A percentile compares a stretch with the other conserved stretches of the same genome.
Evolutionary conservation across 225 moss, liverwort and hornwort species (phyloP).

Genomic region (Neckera pumila): DNA sequence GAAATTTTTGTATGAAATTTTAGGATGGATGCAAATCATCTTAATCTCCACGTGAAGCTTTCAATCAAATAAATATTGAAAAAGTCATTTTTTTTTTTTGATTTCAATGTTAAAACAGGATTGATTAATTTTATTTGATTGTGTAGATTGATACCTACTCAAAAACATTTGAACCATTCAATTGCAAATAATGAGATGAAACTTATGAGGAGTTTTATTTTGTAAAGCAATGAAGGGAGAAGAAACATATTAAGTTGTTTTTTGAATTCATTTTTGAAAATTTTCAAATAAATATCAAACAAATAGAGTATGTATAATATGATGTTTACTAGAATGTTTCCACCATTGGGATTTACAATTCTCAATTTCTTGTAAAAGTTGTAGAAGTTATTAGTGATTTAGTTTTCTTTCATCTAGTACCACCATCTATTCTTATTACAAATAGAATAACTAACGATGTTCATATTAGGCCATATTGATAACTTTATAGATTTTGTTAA

Average conservation of each 20-base stretch:
- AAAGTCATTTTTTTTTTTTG: not conserved
- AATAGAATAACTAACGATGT: not conserved
- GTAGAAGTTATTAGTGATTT: not conserved
- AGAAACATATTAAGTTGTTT: rapidly evolving
- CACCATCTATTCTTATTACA: not conserved
- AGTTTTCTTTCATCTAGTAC: not conserved
- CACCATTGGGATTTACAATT: no score
- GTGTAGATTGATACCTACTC: not conserved
- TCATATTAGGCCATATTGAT: not conserved
- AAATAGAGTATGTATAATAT: rapidly evolving
- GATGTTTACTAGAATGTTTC: not conserved
- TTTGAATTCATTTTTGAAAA: not conserved
- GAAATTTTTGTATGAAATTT: not conserved
- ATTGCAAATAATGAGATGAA: rapidly evolving
- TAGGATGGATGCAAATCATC: not conserved
- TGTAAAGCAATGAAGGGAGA: not conserved
- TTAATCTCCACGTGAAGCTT: not conserved
- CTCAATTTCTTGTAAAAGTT: not conserved
- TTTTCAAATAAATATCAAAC: not conserved
- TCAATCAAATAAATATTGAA: not conserved
- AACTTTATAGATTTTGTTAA: not conserved
- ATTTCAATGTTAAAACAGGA: not conserved
- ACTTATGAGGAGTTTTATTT: not conserved
- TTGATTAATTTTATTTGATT: not conserved
- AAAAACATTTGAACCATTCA: not conserved